phyloP scores from a whole-genome alignment of 495 filamentous ascomycete genomes.

The Hapsidospora chrysogenum region DNA sequence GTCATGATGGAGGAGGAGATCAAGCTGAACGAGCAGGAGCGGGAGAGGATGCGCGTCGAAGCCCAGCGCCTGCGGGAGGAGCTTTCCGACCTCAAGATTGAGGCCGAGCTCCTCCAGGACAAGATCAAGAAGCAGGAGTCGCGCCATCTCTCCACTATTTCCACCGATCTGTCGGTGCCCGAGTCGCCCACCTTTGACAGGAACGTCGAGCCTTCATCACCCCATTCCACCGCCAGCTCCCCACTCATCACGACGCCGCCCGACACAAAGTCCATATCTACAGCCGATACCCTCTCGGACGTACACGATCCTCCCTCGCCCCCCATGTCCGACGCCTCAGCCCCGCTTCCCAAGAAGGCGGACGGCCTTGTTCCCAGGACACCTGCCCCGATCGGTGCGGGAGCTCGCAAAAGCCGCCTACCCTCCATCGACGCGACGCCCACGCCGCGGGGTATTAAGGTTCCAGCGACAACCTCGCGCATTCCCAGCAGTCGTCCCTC shows the following conservation, averaged over 20 bases:
- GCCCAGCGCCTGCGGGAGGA: constrained; percentile 79
- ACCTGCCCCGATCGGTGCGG: constrained; percentile 13
- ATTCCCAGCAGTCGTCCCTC: constrained; percentile 11
- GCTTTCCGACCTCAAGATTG: constrained; percentile 79
- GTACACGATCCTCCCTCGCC: constrained; percentile 38
- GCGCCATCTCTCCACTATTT: constrained; percentile 32
- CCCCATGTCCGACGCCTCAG: constrained; percentile 60
- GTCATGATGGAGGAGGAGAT: constrained; percentile 95
- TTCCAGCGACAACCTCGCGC: constrained; percentile 12
- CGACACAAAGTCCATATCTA: constrained; percentile 39
- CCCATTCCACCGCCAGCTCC: constrained; percentile 47
- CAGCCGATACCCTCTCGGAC: constrained; percentile 23
- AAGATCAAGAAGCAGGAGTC: constrained; percentile 55
- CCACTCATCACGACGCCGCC: constrained; percentile 59
- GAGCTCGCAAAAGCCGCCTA: constrained; percentile 25
- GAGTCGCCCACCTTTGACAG: constrained; percentile 35
- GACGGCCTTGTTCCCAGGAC: constrained; percentile 11
- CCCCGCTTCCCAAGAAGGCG: constrained; percentile 35
- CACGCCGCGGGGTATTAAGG: not conserved
- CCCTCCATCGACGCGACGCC: constrained; percentile 22
- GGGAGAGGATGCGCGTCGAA: constrained; percentile 75
- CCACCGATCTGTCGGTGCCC: constrained; percentile 32
- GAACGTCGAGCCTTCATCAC: constrained; percentile 37
- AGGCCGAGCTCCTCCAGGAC: constrained; percentile 85
- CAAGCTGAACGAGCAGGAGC: constrained; percentile 73